These are phyloP conservation scores for Lentinus tigrinus DNA, from an alignment of 768 basidiomycete genomes.

Conservation along the genomic window DNA sequence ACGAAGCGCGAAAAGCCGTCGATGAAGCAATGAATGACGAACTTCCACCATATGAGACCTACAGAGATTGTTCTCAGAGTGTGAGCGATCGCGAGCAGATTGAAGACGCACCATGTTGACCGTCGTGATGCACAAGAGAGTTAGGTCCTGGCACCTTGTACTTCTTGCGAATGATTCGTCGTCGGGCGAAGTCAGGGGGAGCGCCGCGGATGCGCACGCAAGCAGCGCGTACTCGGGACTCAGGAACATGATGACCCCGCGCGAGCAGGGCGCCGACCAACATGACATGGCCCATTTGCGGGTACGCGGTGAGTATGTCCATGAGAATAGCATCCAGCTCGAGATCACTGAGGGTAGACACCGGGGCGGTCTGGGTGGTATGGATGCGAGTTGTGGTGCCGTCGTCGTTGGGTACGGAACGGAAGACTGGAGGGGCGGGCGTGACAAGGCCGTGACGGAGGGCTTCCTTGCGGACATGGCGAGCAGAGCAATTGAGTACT, in stretches of 20 bases:
- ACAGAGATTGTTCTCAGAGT: not conserved
- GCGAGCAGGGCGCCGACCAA: not conserved
- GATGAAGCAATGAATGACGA: constrained; percentile 25
- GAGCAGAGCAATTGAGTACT: constrained; percentile 17
- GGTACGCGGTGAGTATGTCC: not conserved
- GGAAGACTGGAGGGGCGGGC: constrained; percentile 23
- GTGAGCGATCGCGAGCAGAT: too few species aligned
- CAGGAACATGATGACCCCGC: not conserved
- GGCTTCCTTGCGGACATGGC: constrained; percentile 26
- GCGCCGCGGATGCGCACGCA: constrained; percentile 1
- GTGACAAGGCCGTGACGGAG: constrained; percentile 26
- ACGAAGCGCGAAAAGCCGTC: constrained; percentile 28
- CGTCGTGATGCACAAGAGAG: constrained; percentile 27
- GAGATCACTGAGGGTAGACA: constrained; percentile 8
- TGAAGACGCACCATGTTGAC: constrained; percentile 18
- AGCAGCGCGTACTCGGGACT: not conserved
- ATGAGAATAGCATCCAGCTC: not conserved
- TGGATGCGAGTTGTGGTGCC: constrained; percentile 11
- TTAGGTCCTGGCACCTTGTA: constrained; percentile 24
- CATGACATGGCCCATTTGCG: constrained; percentile 1
- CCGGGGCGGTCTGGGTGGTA: constrained; percentile 18
- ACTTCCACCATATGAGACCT: constrained; percentile 22
- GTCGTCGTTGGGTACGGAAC: constrained; percentile 7
- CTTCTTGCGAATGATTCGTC: not conserved
- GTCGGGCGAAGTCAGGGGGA: constrained; percentile 1